phyloP scores from a whole-genome alignment of 305 asterid species.

The Salvia sclarea region DNA sequence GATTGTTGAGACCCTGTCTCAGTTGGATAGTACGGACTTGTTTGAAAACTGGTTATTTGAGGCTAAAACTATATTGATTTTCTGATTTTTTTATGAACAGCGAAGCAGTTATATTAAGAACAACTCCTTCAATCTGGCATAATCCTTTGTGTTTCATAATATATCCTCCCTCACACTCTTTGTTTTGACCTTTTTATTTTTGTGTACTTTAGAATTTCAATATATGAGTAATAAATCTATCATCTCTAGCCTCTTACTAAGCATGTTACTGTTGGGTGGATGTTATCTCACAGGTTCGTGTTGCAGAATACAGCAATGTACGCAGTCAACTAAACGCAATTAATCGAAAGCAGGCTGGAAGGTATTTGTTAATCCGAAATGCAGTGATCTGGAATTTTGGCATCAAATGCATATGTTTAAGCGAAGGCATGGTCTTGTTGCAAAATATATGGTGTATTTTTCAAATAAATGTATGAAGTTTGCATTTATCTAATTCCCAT shows the following conservation, averaged over 20 bases:
- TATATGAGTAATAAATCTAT: background rate
- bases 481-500: background rate
- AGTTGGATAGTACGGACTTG: background rate
- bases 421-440: constrained; percentile 8
- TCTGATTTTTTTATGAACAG: too few species aligned
- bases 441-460: constrained; percentile 7
- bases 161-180: background rate
- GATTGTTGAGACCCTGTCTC: background rate
- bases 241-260: constrained; percentile 3
- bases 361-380: constrained; percentile 46
- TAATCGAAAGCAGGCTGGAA: constrained; percentile 89
- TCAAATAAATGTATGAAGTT: background rate
- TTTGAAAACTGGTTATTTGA: background rate
- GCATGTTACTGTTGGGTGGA: constrained; percentile 32
- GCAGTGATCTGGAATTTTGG: background rate
- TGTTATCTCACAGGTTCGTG: constrained; percentile 72
- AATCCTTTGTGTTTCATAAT: background rate
- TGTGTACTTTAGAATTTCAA: background rate
- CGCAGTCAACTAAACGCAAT: constrained; percentile 96
- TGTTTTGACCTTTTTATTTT: background rate
- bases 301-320: constrained; percentile 83
- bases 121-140: constrained; percentile 18
- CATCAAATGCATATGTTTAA: constrained; percentile 14
- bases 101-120: background rate
- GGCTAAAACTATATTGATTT: too few species aligned